Conservation (phyloP, 495 filamentous ascomycete species). For the Halenospora varia region DNA sequence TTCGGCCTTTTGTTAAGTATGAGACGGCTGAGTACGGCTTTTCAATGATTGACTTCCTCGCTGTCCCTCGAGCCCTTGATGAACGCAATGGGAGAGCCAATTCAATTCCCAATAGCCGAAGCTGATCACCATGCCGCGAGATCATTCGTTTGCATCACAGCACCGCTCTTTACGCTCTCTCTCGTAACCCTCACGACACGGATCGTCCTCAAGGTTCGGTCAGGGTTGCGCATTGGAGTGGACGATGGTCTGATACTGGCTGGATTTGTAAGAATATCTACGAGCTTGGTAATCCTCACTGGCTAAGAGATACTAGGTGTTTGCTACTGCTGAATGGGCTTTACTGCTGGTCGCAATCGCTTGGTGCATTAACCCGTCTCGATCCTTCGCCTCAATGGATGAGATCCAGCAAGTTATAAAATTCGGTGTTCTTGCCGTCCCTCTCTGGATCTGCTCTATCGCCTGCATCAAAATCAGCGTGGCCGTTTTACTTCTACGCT, state of each 20-base stretch:
- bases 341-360: background rate
- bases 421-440: slow-evolving; percentile 22
- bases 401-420: slow-evolving; percentile 7
- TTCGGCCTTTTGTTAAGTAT: no score
- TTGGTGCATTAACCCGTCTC: background rate
- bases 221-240: background rate
- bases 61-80: no score
- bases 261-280: slow-evolving; percentile 1
- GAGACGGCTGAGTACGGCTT: no score
- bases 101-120: slow-evolving; percentile 6
- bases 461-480: slow-evolving; percentile 33
- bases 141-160: background rate
- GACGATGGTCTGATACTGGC: slow-evolving; percentile 1
- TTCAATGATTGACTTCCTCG: no score
- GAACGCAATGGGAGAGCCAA: background rate
- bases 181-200: background rate
- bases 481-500: slow-evolving; percentile 30
- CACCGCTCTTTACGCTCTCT: background rate
- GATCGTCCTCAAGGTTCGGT: background rate
- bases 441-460: slow-evolving; percentile 22
- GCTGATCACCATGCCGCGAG: slow-evolving; percentile 3
- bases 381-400: background rate
- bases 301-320: background rate
- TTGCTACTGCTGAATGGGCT: background rate
- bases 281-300: background rate